Base-by-base conservation (phyloP, 1,284 basidiomycete species). In the Peniophora sp. region DNA sequence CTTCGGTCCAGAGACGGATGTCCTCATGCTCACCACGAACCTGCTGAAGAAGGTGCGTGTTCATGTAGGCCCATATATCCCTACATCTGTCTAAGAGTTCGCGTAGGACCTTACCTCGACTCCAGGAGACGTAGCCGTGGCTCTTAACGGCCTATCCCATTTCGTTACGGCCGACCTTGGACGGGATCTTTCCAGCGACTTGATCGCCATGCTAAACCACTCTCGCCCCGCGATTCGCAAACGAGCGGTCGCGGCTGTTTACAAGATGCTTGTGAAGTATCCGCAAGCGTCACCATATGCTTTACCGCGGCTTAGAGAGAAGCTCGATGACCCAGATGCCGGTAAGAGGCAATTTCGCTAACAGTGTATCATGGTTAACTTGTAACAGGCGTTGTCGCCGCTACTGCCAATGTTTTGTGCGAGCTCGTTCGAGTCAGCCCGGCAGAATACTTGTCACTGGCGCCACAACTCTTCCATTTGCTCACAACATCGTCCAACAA, bases 1-100 rank as follows among this genome's bases (percentile, higher is more conserved):
- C 0, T 99, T 99, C 66, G 80, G 86, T 25, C 82, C 92, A 56
- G 92, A 97, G 55, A 98, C 95, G 0, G 96, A 99, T 60, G 96
- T 99, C 36, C 82, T 98, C 20, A 97, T 99, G 77, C 79, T 99
- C 45, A 97, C 96, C 0, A 97, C 97, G 9, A 99, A 99, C 69
- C 75, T 96, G 25, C 77, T 99, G 61, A 98, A 99, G 77, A 99
- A 99, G 81, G 94, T 92, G 54, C 54, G 79, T 8, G 25, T n/a
- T 16, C 3, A 14, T 25, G 32, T 22, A n/a, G 8, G 10, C 17
- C 39, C 12, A 11, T 27, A 17, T 22, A 10, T 27, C 6, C 20
- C 22, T 27, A n/a, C 43, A 50, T 24, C 44, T n/a, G 44, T 17
- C 14, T 22, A 11, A 47, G 45, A 49, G 35, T 16, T 35, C 22